Evolutionary conservation across 148 eudicot genomes (phyloP), one percentile per base, ranked within the genome.

Genomic region (Limonium bicolor): DNA sequence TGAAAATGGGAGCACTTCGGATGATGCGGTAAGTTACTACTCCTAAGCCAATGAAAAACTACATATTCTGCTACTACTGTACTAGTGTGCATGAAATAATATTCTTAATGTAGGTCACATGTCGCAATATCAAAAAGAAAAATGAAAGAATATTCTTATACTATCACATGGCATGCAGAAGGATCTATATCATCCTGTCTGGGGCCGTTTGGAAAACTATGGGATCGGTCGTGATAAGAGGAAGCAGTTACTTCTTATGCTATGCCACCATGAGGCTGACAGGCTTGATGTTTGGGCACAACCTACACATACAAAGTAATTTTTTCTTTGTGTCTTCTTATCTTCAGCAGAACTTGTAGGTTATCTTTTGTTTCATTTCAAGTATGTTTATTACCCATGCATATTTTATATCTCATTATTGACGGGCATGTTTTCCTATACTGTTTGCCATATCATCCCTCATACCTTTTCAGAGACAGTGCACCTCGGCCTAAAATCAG

Each of bases 231-330:
- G 88, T 42, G 99, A 85, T 51, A 85, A 85, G 58, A 67, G 94
- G 71, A 92, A 74, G 76, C 95, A 85, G 56, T 60, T 92, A 44
- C 88, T 92, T 54, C 49, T 85, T 54, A 92, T 85, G 94, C 48
- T 92, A 48, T 85, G 95, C 72, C 99, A 85, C 55, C 77, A 81
- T 59, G 99, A 92, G 63, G 85, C 94, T 41, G 94, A 92, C 56
- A 75, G 99, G 62, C 99, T 92, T 62, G 99, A 92, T 56, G 85
- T 92, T 54, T 92, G 99, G 99, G 94, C 99, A 19, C 88, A 85
- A 50, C 95, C 95, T 50, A 53, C 69, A 44, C 73, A 62, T 61
- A 23, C 87, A 47, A 90, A 80, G 96, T 86, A 86, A 66, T 45
- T 29, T 6, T 49, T n/a, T 42, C 16, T 27, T 36, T 6, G 29